Base-by-base conservation (phyloP, 2,329 filamentous ascomycete species). In the Penicillium sp. region DNA sequence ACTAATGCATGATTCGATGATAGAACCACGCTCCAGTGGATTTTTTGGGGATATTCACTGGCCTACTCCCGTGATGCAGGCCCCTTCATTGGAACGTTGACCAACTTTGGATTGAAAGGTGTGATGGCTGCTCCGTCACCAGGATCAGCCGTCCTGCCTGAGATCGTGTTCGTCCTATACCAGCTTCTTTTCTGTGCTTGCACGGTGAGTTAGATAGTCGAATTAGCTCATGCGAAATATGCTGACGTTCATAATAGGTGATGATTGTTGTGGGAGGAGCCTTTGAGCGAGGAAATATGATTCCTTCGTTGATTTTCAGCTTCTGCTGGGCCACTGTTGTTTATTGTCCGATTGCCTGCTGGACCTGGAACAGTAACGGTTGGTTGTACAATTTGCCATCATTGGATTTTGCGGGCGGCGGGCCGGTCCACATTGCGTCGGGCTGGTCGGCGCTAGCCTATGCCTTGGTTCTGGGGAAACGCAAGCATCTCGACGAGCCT, bases 331-430 rank as follows among this genome's bases (percentile, higher is more conserved):
- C 84, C 15, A 89, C 86, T 40, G 79, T 89, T 59, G 85, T 89
- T 58, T 89, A 90, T 74, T 86, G 88, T 65, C 86, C 86, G 20
- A 83, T 90, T 57, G 88, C 88, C 45, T 89, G 88, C 74, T 90
- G 88, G 83, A 90, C 88, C 44, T 91, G 88, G 89, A 90, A 90
- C 73, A 75, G 79, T 49, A 86, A 85, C 58, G 88, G 88, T 45
- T 91, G 88, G 87, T 80, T 89, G 26, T 86, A 81, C 73, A 81
- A 82, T 20, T 81, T 90, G 41, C 86, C 86, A 46, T 83, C 85
- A 25, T 82, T 89, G 63, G 88, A 91, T 72, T 91, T 90, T 65
- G 88, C 89, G 31, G 89, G 88, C 43, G 88, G 87, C 44, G 88
- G 87, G 18, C 12, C 88, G 88, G 88, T 91, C 20, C 88, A 91